Evolutionary conservation across 208 protist genomes (phyloP).

Genomic region (Trypanosoma rangeli): DNA sequence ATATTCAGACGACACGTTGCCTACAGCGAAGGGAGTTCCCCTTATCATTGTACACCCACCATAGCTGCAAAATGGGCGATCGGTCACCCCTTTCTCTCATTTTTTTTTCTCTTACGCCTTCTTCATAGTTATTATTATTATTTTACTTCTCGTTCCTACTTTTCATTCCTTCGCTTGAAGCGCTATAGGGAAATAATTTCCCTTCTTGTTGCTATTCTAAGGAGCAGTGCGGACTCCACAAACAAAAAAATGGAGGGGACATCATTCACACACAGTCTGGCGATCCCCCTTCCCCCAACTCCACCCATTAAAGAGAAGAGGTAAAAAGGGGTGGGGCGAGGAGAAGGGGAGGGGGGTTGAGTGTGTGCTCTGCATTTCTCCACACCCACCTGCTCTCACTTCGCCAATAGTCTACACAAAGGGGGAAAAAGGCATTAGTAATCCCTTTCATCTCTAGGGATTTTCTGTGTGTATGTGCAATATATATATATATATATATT

Average conservation of each 20-base stretch:
- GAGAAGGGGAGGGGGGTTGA: background rate
- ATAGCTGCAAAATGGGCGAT: background rate
- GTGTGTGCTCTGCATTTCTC: slow-evolving; percentile 1
- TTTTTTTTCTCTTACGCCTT: background rate
- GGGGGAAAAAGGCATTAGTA: background rate
- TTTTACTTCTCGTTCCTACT: background rate
- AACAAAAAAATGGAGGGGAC: slow-evolving; percentile 2
- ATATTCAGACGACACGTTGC: background rate
- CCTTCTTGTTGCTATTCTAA: slow-evolving; percentile 3
- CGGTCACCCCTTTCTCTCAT: background rate
- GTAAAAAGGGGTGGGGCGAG: background rate
- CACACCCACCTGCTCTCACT: background rate
- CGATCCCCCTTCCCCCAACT: background rate
- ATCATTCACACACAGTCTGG: slow-evolving; percentile 6
- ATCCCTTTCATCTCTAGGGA: background rate
- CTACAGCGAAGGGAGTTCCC: background rate
- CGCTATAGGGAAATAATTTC: background rate
- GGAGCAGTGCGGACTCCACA: background rate
- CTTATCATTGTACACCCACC: background rate
- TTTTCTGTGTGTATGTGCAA: background rate
- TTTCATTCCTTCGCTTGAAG: background rate
- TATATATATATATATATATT: background rate
- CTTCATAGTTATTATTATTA: background rate
- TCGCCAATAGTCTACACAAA: background rate
- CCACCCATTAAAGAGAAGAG: background rate